Evolutionary conservation across 192 early-diverging fungal genomes (phyloP).

Genomic region (Coemansia sp.): DNA sequence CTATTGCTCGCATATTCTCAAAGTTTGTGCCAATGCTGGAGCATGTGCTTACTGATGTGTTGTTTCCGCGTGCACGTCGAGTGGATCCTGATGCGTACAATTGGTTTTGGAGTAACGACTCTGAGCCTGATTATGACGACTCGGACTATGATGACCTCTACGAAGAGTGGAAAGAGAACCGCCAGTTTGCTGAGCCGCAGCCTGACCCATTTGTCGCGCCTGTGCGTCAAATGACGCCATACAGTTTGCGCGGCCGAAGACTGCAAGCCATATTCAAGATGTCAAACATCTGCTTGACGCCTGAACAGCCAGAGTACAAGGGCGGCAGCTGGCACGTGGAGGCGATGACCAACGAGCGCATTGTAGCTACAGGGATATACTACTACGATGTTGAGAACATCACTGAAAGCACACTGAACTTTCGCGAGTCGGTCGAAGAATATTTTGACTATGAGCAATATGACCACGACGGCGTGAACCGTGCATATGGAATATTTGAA

Average conservation of each 20-base stretch:
- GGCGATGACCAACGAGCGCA: conserved; percentile 68
- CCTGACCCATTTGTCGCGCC: conserved; percentile 45
- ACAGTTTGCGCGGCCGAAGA: conserved; percentile 35
- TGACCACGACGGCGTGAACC: conserved; percentile 13
- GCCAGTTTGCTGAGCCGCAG: conserved; percentile 24
- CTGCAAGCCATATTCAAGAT: conserved; percentile 72
- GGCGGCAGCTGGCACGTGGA: conserved; percentile 73
- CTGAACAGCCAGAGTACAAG: conserved; percentile 60
- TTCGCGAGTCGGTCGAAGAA: conserved; percentile 44
- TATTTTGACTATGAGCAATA: conserved; percentile 13
- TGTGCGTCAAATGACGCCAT: conserved; percentile 19
- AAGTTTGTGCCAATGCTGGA: conserved; percentile 22
- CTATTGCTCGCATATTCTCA: too few species aligned
- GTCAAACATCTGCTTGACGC: conserved; percentile 66
- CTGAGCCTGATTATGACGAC: conserved; percentile 17
- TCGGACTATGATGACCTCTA: conserved; percentile 24
- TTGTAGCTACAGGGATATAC: conserved; percentile 72
- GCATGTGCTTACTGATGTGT: conserved; percentile 44
- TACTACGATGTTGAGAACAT: conserved; percentile 74
- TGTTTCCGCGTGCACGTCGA: conserved; percentile 6
- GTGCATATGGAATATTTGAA: conserved; percentile 51
- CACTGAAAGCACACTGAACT: conserved; percentile 58
- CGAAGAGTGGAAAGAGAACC: conserved; percentile 23
- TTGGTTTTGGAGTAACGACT: conserved; percentile 18
- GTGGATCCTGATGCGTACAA: conserved; percentile 18